These are phyloP conservation scores for Pseudonectria foliicola DNA, from an alignment of 2,329 filamentous ascomycete species.

Conservation along the genomic window DNA sequence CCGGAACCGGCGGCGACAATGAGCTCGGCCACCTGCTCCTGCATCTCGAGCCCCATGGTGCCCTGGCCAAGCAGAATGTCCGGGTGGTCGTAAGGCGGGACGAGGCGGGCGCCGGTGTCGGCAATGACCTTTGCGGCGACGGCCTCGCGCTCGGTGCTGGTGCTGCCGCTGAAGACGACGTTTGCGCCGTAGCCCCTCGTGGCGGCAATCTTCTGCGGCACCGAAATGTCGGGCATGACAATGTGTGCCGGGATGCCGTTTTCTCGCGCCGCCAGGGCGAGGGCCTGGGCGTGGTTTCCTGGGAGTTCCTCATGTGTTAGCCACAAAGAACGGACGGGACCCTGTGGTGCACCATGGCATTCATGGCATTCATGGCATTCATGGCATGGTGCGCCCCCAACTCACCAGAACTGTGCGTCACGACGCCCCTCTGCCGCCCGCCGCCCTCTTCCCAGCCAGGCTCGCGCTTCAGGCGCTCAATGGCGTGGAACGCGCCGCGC, in stretches of 20 bases:
- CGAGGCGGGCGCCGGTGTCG: slow-evolving; percentile 66
- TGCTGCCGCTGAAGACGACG: slow-evolving; percentile 77
- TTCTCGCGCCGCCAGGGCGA: slow-evolving; percentile 73
- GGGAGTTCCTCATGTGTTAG: slow-evolving; percentile 2
- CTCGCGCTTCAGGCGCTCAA: slow-evolving; percentile 60
- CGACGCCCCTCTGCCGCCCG: slow-evolving; percentile 61
- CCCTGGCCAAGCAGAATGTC: slow-evolving; percentile 91
- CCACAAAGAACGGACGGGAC: no score
- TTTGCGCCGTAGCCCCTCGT: slow-evolving; percentile 71
- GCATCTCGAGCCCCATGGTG: slow-evolving; percentile 78
- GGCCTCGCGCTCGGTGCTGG: slow-evolving; percentile 72
- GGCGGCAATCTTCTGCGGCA: slow-evolving; percentile 79
- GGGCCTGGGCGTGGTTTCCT: slow-evolving; percentile 94
- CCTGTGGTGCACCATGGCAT: no score
- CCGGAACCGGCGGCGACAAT: slow-evolving; percentile 27
- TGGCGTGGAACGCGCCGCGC: slow-evolving; percentile 81
- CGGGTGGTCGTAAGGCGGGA: slow-evolving; percentile 89
- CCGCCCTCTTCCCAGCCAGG: slow-evolving; percentile 54
- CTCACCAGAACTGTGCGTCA: slow-evolving; percentile 82
- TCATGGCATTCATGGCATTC: no score
- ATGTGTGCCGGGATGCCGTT: slow-evolving; percentile 74
- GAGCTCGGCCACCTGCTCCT: slow-evolving; percentile 59
- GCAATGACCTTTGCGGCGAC: slow-evolving; percentile 61
- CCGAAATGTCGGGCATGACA: slow-evolving; percentile 84
- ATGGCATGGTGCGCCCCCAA: no score